Evolutionary conservation across 768 basidiomycete species (phyloP).

Genomic region (Serendipita sp.): DNA sequence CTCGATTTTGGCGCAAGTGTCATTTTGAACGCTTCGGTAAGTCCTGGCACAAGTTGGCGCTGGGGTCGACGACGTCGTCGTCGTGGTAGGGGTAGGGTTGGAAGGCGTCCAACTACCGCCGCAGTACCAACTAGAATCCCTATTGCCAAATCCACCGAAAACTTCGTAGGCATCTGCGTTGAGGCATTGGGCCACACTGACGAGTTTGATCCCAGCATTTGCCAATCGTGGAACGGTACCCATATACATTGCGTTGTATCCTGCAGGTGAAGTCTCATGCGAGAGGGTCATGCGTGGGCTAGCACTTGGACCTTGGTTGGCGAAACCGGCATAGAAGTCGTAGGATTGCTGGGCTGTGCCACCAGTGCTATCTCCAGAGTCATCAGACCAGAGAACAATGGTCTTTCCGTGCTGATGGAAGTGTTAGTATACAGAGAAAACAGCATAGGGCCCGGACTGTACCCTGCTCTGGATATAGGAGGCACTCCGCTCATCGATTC

Average conservation of each 20-base stretch:
- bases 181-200: background rate
- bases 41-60: background rate
- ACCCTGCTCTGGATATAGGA: constrained; percentile 3
- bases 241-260: background rate
- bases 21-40: background rate
- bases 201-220: background rate
- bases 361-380: background rate
- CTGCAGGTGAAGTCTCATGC: background rate
- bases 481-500: background rate
- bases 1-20: background rate
- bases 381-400: constrained; percentile 4
- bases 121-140: constrained; percentile 1
- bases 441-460: background rate
- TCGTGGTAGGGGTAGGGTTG: background rate
- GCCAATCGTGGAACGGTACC: background rate
- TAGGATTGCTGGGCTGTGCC: background rate
- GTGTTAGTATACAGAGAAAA: no score
- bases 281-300: background rate
- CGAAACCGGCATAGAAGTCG: background rate
- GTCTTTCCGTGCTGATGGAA: background rate
- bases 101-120: background rate
- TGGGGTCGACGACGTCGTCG: background rate
- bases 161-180: background rate
- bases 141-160: background rate
- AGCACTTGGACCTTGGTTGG: background rate